These are phyloP conservation scores for Vicia villosa DNA, from an alignment of 306 rosid genomes.

Conservation along the genomic window DNA sequence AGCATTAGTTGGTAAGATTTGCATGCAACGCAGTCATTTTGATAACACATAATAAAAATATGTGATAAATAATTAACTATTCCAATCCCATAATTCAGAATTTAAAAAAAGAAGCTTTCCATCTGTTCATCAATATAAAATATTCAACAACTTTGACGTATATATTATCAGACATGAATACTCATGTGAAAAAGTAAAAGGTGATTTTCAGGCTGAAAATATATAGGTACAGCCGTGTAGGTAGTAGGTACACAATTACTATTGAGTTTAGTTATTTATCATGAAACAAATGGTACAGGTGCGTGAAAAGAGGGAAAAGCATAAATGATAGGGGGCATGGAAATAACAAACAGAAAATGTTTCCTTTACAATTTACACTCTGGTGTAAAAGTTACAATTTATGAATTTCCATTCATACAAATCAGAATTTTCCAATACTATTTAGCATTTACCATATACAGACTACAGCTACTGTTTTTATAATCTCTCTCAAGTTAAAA, in stretches of 20 bases:
- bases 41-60: background rate
- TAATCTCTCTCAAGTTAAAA: background rate
- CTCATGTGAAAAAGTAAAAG: constrained; percentile 11
- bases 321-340: background rate
- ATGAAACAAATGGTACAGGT: background rate
- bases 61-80: background rate
- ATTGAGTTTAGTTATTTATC: background rate
- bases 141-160: constrained; percentile 5
- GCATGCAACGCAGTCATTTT: background rate
- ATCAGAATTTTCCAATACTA: background rate
- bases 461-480: constrained; percentile 4
- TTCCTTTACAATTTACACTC: background rate
- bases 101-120: background rate
- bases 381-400: background rate
- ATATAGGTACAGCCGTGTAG: background rate
- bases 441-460: constrained; percentile 19
- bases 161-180: constrained; percentile 20
- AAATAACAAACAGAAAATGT: background rate
- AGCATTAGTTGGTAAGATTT: background rate
- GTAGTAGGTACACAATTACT: constrained; percentile 1
- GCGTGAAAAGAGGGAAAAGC: constrained; percentile 4
- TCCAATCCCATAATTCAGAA: background rate
- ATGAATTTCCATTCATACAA: background rate
- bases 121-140: constrained; percentile 28
- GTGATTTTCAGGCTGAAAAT: constrained; percentile 13